These are phyloP conservation scores for Corymbia calophylla DNA, from an alignment of 441 rosid species.

Conservation along the genomic window DNA sequence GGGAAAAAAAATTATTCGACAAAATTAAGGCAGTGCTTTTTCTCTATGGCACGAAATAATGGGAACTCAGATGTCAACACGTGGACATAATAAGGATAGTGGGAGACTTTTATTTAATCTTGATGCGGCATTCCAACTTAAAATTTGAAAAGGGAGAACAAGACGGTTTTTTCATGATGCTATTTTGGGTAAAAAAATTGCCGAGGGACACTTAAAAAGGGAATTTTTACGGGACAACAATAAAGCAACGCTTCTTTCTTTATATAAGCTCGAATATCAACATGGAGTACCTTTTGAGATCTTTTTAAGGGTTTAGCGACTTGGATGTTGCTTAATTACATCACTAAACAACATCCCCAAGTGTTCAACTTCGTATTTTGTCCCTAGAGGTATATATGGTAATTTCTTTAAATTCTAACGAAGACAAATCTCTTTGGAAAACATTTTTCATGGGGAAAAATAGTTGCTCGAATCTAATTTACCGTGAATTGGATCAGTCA, in stretches of 20 bases:
- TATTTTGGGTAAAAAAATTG: background rate
- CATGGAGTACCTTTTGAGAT: background rate
- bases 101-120: background rate
- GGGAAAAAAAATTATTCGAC: background rate
- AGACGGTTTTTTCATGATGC: background rate
- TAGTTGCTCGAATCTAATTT: background rate
- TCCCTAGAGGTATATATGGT: background rate
- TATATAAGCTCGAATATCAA: background rate
- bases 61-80: background rate
- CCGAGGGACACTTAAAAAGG: background rate
- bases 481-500: background rate
- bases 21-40: accelerated
- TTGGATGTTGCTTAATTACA: background rate
- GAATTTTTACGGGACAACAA: background rate
- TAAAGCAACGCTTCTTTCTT: background rate
- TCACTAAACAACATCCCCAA: background rate
- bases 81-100: background rate
- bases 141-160: background rate
- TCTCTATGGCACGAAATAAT: background rate
- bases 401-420: background rate
- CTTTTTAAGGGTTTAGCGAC: background rate
- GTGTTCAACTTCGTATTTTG: background rate
- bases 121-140: background rate
- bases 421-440: background rate
- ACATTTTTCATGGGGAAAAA: background rate